Percentiles rank a stretch among this genome's conserved stretches.
Evolutionary conservation across 768 basidiomycete species (phyloP).

Genomic region (Psilocybe azurescens): DNA sequence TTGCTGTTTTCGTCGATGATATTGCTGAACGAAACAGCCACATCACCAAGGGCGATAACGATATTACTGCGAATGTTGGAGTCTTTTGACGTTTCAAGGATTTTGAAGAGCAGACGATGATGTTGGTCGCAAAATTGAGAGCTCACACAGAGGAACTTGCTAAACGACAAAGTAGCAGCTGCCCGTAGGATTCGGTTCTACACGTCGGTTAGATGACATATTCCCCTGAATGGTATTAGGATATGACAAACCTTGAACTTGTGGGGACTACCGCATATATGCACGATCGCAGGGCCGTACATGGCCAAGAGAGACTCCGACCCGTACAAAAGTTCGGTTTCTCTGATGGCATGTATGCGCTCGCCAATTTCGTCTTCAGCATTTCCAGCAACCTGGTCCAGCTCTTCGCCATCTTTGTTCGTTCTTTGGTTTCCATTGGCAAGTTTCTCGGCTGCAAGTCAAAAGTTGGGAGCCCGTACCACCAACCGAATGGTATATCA

Average conservation of each 20-base stretch:
- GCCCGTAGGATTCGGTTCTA: conserved; percentile 89
- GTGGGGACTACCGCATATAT: conserved; percentile 89
- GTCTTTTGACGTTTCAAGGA: conserved; percentile 91
- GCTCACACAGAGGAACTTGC: conserved; percentile 96
- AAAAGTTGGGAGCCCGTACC: no score
- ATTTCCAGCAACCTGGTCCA: conserved; percentile 96
- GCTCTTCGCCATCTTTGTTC: conserved; percentile 77
- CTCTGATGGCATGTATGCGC: conserved; percentile 80
- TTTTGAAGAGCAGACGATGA: conserved; percentile 88
- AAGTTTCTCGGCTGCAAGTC: conserved; percentile 60
- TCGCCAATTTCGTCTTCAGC: conserved; percentile 99
- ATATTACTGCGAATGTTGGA: conserved; percentile 93
- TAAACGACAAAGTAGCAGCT: conserved; percentile 86
- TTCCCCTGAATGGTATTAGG: not conserved
- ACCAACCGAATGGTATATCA: not conserved
- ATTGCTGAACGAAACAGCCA: conserved; percentile 96
- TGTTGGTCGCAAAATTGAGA: conserved; percentile 93
- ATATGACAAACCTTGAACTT: conserved; percentile 76
- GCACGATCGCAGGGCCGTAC: conserved; percentile 90
- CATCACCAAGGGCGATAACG: conserved; percentile 96
- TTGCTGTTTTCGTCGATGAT: conserved; percentile 98
- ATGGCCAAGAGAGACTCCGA: conserved; percentile 78
- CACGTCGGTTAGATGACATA: conserved; percentile 1
- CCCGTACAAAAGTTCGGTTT: conserved; percentile 88
- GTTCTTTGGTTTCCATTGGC: conserved; percentile 37